Percentiles rank a stretch among this genome's conserved stretches.
Conservation (phyloP, 2,329 filamentous ascomycete genomes). For the Reticulascus tulasneorum region DNA sequence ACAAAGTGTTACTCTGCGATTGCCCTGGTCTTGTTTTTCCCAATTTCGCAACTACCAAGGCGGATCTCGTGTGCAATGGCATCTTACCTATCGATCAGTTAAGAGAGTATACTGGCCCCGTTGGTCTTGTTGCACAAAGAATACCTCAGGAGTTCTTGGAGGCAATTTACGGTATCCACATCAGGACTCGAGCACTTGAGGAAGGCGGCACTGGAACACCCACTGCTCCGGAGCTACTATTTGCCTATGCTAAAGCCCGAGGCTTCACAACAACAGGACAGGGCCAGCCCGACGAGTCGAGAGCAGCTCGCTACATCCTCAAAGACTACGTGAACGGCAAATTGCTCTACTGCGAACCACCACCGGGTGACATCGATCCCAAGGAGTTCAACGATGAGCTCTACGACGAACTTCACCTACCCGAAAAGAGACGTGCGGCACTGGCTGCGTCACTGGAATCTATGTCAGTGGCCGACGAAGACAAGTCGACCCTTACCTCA, state of each 20-base stretch:
- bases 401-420: conserved; percentile 78
- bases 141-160: conserved; percentile 89
- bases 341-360: conserved; percentile 85
- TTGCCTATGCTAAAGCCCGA: conserved; percentile 81
- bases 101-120: conserved; percentile 85
- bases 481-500: conserved; percentile 28
- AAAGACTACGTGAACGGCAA: conserved; percentile 99
- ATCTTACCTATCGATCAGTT: conserved; percentile 95
- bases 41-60: conserved; percentile 95
- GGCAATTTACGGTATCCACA: conserved; percentile 89
- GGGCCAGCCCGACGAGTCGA: conserved; percentile 88
- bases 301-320: conserved; percentile 82
- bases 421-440: conserved; percentile 70
- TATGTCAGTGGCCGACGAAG: conserved; percentile 35
- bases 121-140: conserved; percentile 74
- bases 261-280: conserved; percentile 88
- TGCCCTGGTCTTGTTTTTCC: conserved; percentile 98
- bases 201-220: conserved; percentile 89
- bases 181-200: conserved; percentile 73
- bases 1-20: conserved; percentile 89
- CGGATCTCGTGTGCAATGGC: conserved; percentile 91
- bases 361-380: conserved; percentile 68
- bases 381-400: conserved; percentile 82
- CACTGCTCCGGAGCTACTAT: conserved; percentile 78
- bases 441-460: conserved; percentile 49